These are phyloP conservation scores for Lyophyllum semitale DNA, from an alignment of 768 basidiomycete genomes.

Conservation along the genomic window DNA sequence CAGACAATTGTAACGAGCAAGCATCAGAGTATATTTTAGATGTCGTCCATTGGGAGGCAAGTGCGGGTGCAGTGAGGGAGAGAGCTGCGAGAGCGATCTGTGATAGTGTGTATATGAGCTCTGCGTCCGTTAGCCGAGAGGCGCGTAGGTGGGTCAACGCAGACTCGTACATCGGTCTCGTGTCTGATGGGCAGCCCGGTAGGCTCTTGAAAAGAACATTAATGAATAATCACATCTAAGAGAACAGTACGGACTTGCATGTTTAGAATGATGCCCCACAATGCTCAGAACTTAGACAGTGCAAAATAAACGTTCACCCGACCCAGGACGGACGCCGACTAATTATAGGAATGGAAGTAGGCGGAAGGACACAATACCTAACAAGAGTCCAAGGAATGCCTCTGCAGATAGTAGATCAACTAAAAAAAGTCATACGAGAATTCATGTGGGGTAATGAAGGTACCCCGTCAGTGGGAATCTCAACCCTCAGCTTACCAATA, in stretches of 20 bases:
- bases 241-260: constrained; percentile 59
- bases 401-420: too few species aligned
- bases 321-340: too few species aligned
- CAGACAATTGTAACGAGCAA: constrained; percentile 16
- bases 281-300: too few species aligned
- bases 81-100: constrained; percentile 89
- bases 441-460: too few species aligned
- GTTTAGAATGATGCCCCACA: constrained; percentile 90
- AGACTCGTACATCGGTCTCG: constrained; percentile 60
- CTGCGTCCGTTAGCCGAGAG: constrained; percentile 89
- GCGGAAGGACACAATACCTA: too few species aligned
- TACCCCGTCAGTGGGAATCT: too few species aligned
- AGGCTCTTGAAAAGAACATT: constrained; percentile 46
- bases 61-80: constrained; percentile 59
- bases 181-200: constrained; percentile 49
- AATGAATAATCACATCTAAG: background rate
- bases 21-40: constrained; percentile 32
- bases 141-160: constrained; percentile 69
- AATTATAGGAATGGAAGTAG: too few species aligned
- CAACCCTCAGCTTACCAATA: too few species aligned
- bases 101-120: constrained; percentile 89
- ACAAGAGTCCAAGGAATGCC: too few species aligned
- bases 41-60: constrained; percentile 63
- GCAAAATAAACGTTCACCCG: too few species aligned
- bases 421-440: too few species aligned